Evolutionary conservation across 257 asterid genomes (phyloP).

Genomic region (Lavandula angustifolia): DNA sequence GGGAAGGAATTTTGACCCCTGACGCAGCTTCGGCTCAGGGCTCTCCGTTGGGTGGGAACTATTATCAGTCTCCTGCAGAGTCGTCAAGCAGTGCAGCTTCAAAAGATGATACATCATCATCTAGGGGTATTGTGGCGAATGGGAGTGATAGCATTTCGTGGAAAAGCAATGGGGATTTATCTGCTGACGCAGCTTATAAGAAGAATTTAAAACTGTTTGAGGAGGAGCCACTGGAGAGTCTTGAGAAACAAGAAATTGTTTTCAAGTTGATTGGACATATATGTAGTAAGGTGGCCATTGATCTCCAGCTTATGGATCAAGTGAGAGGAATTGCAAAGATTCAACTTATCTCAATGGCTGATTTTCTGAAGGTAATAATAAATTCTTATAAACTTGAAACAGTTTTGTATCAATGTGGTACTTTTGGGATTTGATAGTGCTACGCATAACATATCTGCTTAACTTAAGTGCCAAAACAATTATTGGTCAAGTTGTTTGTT

Average conservation of each 20-base stretch:
- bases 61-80: no score
- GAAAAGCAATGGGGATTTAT: slow-evolving; percentile 68
- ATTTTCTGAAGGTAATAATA: slow-evolving; percentile 65
- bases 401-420: background rate
- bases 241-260: slow-evolving; percentile 76
- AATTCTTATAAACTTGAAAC: background rate
- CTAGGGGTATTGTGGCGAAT: slow-evolving; percentile 11
- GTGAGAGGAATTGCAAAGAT: slow-evolving; percentile 71
- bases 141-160: slow-evolving; percentile 57
- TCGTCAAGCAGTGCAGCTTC: no score
- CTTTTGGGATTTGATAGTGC: slow-evolving; percentile 18
- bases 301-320: slow-evolving; percentile 66
- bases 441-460: slow-evolving; percentile 9
- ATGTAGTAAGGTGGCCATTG: slow-evolving; percentile 58
- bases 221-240: slow-evolving; percentile 71
- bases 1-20: slow-evolving; percentile 43
- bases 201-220: slow-evolving; percentile 55
- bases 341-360: slow-evolving; percentile 77
- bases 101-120: no score
- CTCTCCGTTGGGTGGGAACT: slow-evolving; percentile 38
- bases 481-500: slow-evolving; percentile 26
- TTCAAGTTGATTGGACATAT: slow-evolving; percentile 66
- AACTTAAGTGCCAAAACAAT: slow-evolving; percentile 21
- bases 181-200: slow-evolving; percentile 47
- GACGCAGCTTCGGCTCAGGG: slow-evolving; percentile 57